phyloP scores from a whole-genome alignment of 2,329 filamentous ascomycete genomes.

The Trichoderma arundinaceum region DNA sequence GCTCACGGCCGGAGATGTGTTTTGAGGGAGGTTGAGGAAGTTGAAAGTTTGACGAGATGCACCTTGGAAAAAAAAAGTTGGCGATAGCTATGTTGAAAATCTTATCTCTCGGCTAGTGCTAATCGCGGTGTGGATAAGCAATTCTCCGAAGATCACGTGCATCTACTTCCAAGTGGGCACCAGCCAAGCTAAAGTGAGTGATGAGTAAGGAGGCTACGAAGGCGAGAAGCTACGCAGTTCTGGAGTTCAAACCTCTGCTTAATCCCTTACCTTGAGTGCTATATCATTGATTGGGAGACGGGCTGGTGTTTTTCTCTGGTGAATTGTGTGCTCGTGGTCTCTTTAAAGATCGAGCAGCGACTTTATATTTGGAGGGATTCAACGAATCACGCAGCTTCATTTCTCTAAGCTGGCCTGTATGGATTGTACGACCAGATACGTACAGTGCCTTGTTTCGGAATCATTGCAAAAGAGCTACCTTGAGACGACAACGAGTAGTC shows the following conservation, averaged over 20 bases:
- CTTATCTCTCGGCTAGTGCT: constrained; percentile 13
- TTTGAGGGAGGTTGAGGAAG: constrained; percentile 3
- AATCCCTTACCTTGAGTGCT: no score
- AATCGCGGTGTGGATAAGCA: not conserved
- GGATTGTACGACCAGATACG: not conserved
- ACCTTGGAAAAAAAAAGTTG: constrained; percentile 25
- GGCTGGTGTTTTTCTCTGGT: no score
- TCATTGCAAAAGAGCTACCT: not conserved
- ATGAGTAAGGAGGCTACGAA: no score
- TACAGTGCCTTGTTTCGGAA: no score
- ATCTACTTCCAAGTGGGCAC: not conserved
- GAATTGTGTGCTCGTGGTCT: no score
- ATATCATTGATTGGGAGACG: no score
- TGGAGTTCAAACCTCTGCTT: no score
- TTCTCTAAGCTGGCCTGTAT: not conserved
- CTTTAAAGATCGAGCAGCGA: no score
- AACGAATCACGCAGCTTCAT: no score
- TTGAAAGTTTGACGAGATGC: constrained; percentile 30
- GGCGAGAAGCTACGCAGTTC: no score
- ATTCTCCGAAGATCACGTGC: not conserved
- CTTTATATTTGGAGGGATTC: no score
- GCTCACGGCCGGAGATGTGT: constrained; percentile 59
- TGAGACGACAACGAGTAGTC: not conserved
- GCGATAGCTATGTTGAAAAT: constrained; percentile 20
- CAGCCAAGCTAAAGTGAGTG: no score